Conservation (phyloP, 2,329 filamentous ascomycete species). For the Zopfia rhizophila region DNA sequence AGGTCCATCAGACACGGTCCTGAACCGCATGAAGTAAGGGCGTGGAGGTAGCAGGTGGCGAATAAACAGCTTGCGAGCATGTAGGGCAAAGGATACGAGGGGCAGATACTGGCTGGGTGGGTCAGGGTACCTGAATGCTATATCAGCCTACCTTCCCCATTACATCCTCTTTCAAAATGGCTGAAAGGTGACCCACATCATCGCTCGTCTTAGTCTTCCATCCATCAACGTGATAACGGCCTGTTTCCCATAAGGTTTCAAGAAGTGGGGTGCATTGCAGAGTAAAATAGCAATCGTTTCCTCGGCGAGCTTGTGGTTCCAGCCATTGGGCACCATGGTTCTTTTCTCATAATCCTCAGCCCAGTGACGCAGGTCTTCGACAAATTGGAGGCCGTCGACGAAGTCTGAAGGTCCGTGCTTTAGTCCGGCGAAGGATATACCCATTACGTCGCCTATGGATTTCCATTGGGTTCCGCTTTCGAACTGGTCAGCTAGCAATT, state of each 20-base stretch:
- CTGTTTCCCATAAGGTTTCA: constrained; percentile 59
- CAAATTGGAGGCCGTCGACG: constrained; percentile 63
- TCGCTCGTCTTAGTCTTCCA: constrained; percentile 70
- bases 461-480: constrained; percentile 73
- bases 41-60: constrained; percentile 71
- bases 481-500: background rate
- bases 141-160: constrained; percentile 2
- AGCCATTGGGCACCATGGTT: constrained; percentile 62
- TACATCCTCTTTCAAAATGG: background rate
- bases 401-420: constrained; percentile 52
- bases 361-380: constrained; percentile 63
- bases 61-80: constrained; percentile 64
- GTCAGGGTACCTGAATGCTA: constrained; percentile 26
- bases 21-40: constrained; percentile 39
- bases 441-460: constrained; percentile 75
- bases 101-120: constrained; percentile 48
- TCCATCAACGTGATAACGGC: constrained; percentile 71
- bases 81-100: constrained; percentile 61
- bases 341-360: constrained; percentile 67
- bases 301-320: constrained; percentile 59
- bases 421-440: constrained; percentile 64
- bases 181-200: constrained; percentile 53
- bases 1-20: constrained; percentile 54
- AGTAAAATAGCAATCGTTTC: constrained; percentile 71
- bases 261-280: constrained; percentile 62